Percentiles rank a stretch among this genome's conserved stretches.
Conservation (phyloP, 441 rosid species). For the Bruguiera hainesii region DNA sequence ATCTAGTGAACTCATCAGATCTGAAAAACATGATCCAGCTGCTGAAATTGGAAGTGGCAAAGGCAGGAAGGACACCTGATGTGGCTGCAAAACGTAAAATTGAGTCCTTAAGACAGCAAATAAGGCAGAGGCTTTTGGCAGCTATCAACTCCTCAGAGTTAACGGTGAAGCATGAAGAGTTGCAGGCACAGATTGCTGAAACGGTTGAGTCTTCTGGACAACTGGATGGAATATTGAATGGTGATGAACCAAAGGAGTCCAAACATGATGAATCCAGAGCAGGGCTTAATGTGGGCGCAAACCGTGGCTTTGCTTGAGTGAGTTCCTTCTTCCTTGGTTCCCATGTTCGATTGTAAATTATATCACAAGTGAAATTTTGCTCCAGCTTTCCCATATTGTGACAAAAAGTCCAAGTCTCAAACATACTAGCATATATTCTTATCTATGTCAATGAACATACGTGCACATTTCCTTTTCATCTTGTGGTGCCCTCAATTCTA, state of each 20-base stretch:
- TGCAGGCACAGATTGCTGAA: constrained; percentile 43
- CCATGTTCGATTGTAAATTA: background rate
- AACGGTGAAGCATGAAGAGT: constrained; percentile 48
- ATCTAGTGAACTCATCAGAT: constrained; percentile 46
- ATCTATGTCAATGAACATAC: too few relatives aligned
- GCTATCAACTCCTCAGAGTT: constrained; percentile 49
- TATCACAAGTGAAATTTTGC: too few relatives aligned
- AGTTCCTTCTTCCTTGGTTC: constrained; percentile 17
- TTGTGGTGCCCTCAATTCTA: background rate
- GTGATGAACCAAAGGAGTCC: constrained; percentile 16
- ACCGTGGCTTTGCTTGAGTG: constrained; percentile 46
- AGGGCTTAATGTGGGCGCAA: constrained; percentile 51
- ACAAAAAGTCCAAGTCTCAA: background rate
- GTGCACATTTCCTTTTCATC: background rate
- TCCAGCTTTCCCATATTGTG: too few relatives aligned
- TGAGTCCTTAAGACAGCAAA: constrained; percentile 54
- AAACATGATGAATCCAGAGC: constrained; percentile 32
- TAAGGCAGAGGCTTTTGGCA: constrained; percentile 53
- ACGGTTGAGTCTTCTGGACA: constrained; percentile 29
- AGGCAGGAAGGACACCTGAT: constrained; percentile 52
- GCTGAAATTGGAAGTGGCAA: constrained; percentile 58
- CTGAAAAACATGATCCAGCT: constrained; percentile 54
- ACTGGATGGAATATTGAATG: constrained; percentile 32
- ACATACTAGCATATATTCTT: background rate
- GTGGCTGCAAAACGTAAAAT: constrained; percentile 41